Percentiles rank a stretch among this genome's conserved stretches.
These are phyloP conservation scores for Agaricus subrufescens DNA, from an alignment of 768 basidiomycete genomes.

Conservation along the genomic window DNA sequence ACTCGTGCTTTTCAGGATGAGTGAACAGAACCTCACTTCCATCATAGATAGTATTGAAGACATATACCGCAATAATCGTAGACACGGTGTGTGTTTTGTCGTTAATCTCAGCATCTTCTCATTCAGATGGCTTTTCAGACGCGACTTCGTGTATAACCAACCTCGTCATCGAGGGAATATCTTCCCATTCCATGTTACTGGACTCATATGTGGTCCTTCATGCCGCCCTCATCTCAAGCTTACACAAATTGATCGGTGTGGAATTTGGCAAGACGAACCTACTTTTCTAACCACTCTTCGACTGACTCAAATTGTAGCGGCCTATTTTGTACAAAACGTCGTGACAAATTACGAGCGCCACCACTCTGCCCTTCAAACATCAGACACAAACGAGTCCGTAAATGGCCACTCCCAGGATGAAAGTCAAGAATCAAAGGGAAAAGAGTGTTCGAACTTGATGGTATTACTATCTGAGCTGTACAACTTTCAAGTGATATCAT, in stretches of 20 bases:
- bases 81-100: slow-evolving; percentile 57
- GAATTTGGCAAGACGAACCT: slow-evolving; percentile 69
- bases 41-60: slow-evolving; percentile 74
- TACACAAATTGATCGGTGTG: slow-evolving; percentile 78
- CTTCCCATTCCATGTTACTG: slow-evolving; percentile 73
- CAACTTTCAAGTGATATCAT: slow-evolving; percentile 93
- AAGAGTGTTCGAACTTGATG: slow-evolving; percentile 86
- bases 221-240: slow-evolving; percentile 75
- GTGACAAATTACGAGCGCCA: slow-evolving; percentile 64
- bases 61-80: slow-evolving; percentile 67
- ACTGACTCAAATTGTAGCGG: slow-evolving; percentile 42
- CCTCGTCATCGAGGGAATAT: slow-evolving; percentile 74
- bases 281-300: not conserved
- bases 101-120: not conserved
- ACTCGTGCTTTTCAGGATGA: slow-evolving; percentile 51
- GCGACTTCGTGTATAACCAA: slow-evolving; percentile 75
- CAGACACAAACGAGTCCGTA: slow-evolving; percentile 2
- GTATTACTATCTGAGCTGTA: slow-evolving; percentile 89
- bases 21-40: slow-evolving; percentile 79
- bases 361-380: slow-evolving; percentile 30
- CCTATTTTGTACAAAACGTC: slow-evolving; percentile 73
- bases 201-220: slow-evolving; percentile 89
- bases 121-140: slow-evolving; percentile 40
- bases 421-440: slow-evolving; percentile 48
- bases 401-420: slow-evolving; percentile 12